Percentiles rank a stretch among this genome's conserved stretches.
These are phyloP conservation scores for Cyclotella choctawhatcheeana DNA, from an alignment of 108 stramenopile genomes.

Conservation along the genomic window DNA sequence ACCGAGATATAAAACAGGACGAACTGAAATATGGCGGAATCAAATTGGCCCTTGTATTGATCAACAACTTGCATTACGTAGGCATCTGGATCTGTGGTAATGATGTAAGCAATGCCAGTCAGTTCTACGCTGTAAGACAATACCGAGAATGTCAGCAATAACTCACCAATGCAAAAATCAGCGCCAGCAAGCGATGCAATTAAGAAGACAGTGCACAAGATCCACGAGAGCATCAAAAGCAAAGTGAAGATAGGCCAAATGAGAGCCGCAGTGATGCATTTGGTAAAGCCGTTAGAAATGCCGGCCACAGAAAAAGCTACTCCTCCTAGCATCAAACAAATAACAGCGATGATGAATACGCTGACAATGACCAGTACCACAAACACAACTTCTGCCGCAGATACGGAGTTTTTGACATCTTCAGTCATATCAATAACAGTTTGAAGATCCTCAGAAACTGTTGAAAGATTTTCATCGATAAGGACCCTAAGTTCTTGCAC, in stretches of 20 bases:
- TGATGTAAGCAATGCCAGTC: not conserved
- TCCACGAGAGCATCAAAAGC: slow-evolving; percentile 26
- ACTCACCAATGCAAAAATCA: slow-evolving; percentile 42
- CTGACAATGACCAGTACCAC: slow-evolving; percentile 37
- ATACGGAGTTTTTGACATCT: slow-evolving; percentile 18
- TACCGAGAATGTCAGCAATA: not conserved
- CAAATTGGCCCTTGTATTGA: slow-evolving; percentile 25
- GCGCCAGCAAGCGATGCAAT: slow-evolving; percentile 35
- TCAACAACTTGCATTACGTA: slow-evolving; percentile 14
- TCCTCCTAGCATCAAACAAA: slow-evolving; percentile 26
- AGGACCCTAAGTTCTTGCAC: slow-evolving; percentile 18
- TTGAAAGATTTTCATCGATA: slow-evolving; percentile 15
- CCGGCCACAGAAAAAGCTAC: slow-evolving; percentile 22
- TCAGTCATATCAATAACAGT: slow-evolving; percentile 13
- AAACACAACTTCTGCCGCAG: slow-evolving; percentile 27
- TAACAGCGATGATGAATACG: slow-evolving; percentile 27
- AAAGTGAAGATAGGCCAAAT: slow-evolving; percentile 48
- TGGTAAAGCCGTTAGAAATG: slow-evolving; percentile 35
- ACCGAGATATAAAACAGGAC: slow-evolving; percentile 40
- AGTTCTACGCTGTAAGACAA: not conserved
- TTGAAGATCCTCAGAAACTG: slow-evolving; percentile 28
- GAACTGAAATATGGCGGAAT: slow-evolving; percentile 27
- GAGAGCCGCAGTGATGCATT: slow-evolving; percentile 32
- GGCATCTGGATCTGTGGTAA: slow-evolving; percentile 18
- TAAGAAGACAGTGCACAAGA: slow-evolving; percentile 12